Conservation (phyloP, 1,284 basidiomycete species). For the Irpex sp. region DNA sequence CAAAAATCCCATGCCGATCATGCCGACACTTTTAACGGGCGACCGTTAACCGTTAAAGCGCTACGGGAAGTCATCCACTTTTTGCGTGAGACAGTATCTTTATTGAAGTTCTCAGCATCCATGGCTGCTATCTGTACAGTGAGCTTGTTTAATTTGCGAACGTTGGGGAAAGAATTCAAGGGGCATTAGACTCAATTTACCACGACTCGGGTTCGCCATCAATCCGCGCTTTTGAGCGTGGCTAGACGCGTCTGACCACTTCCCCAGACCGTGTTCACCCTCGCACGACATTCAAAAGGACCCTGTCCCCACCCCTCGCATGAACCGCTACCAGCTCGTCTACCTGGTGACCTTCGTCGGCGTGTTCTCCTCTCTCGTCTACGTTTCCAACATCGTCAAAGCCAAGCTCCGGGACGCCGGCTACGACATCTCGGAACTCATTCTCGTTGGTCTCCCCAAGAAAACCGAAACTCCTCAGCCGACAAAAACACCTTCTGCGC, state of each 20-base stretch:
- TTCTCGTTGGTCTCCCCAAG: conserved; percentile 57
- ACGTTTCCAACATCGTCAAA: conserved; percentile 38
- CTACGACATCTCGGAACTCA: conserved; percentile 54
- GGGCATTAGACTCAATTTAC: background rate
- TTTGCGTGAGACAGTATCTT: too few species aligned
- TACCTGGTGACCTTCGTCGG: conserved; percentile 48
- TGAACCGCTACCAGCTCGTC: conserved; percentile 23
- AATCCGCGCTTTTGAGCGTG: background rate
- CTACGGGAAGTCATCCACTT: too few species aligned
- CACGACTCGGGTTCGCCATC: background rate
- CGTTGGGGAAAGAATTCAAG: background rate
- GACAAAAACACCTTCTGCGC: conserved; percentile 1
- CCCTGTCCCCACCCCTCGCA: background rate
- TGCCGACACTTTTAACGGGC: too few species aligned
- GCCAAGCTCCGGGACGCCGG: conserved; percentile 46
- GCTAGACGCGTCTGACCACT: background rate
- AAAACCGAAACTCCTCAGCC: conserved; percentile 11
- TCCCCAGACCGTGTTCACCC: background rate
- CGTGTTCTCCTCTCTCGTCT: conserved; percentile 44
- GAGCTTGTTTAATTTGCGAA: background rate
- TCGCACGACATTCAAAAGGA: background rate
- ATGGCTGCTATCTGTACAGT: too few species aligned
- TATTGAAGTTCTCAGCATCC: too few species aligned
- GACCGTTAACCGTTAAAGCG: too few species aligned
- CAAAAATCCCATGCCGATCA: too few species aligned